These are phyloP conservation scores for Candida boleticola DNA, from an alignment of 805 yeast genomes.

Conservation along the genomic window DNA sequence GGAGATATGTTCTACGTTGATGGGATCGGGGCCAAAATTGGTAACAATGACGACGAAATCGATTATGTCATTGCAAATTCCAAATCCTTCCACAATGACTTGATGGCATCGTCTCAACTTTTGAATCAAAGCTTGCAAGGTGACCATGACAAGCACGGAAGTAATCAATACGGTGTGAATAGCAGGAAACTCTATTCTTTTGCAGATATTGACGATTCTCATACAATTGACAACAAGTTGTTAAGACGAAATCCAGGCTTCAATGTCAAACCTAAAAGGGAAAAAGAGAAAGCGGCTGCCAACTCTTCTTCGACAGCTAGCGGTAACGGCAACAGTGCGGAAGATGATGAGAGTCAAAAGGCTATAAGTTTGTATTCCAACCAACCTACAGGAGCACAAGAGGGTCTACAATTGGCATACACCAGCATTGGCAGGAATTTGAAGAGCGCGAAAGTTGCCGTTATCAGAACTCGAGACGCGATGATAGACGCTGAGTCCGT, in stretches of 20 bases:
- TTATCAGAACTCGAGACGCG: conserved; percentile 57
- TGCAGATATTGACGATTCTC: conserved; percentile 25
- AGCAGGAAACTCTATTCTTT: conserved; percentile 27
- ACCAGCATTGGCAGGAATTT: conserved; percentile 68
- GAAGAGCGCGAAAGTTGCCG: conserved; percentile 59
- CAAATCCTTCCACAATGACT: conserved; percentile 10
- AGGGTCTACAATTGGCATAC: conserved; percentile 77
- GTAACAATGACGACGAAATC: conserved; percentile 6
- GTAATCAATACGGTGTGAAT: conserved; percentile 15
- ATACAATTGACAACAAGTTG: conserved; percentile 15
- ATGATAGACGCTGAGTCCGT: conserved; percentile 65
- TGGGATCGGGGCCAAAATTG: background rate
- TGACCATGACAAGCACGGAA: conserved; percentile 6
- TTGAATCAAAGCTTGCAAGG: conserved; percentile 18
- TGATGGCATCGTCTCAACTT: conserved; percentile 26
- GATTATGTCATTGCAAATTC: conserved; percentile 1
- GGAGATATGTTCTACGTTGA: conserved; percentile 7
- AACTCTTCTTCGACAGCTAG: conserved; percentile 11
- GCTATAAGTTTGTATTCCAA: conserved; percentile 73
- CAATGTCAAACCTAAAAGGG: conserved; percentile 6
- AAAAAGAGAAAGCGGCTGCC: background rate
- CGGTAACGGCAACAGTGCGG: conserved; percentile 5
- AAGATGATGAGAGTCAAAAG: conserved; percentile 31
- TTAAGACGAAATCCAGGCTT: conserved; percentile 10
- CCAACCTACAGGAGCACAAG: conserved; percentile 70